Evolutionary conservation across 345 rosid genomes (phyloP).

Genomic region (Populus pruinosa): DNA sequence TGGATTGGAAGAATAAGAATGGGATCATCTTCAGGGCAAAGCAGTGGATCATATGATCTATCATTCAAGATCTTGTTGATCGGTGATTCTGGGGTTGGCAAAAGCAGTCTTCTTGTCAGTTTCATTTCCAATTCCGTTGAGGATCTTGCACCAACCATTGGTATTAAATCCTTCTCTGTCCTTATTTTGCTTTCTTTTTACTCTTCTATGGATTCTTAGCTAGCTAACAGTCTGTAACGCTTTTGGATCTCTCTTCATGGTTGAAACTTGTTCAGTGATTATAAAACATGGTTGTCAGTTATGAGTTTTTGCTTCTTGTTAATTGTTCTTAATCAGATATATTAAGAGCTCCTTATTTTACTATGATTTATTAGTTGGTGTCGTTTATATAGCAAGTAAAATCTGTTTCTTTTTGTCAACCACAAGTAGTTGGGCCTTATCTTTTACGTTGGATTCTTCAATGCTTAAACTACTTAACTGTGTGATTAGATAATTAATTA

Average conservation of each 20-base stretch:
- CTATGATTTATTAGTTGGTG: background rate
- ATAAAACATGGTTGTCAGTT: background rate
- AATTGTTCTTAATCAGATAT: background rate
- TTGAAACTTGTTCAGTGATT: background rate
- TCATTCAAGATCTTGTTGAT: slow-evolving; percentile 97
- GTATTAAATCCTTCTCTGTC: slow-evolving; percentile 23
- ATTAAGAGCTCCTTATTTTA: background rate
- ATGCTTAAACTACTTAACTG: background rate
- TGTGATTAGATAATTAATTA: background rate
- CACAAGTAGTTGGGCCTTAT: background rate
- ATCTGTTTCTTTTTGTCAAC: background rate
- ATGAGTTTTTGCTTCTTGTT: background rate
- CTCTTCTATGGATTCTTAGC: background rate
- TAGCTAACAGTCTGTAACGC: background rate
- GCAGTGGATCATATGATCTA: slow-evolving; percentile 58
- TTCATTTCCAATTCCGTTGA: slow-evolving; percentile 74
- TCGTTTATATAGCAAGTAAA: background rate
- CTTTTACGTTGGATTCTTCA: too few species aligned
- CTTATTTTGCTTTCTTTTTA: background rate
- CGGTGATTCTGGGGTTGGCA: slow-evolving; percentile 96
- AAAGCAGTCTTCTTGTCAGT: slow-evolving; percentile 93
- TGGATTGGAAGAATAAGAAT: slow-evolving; percentile 27
- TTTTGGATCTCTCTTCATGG: slow-evolving; percentile 9
- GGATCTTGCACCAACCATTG: slow-evolving; percentile 89
- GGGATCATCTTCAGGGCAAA: slow-evolving; percentile 83